Base-by-base conservation (phyloP, 2,329 filamentous ascomycete genomes). In the Microcyclosporella mali region DNA sequence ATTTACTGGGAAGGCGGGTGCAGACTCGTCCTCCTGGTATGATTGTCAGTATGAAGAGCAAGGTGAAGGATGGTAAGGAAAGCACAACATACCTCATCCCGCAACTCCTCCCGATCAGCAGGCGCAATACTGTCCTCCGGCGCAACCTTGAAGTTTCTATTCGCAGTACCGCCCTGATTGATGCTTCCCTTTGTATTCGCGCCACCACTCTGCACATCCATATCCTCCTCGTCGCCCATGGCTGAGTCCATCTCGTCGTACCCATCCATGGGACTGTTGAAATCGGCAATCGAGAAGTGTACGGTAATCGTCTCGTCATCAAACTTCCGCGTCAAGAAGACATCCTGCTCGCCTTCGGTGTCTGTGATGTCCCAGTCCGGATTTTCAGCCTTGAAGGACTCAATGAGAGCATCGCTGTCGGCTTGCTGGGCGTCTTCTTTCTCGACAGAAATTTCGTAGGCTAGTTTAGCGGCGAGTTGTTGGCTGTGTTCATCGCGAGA, bases 301-400 rank as follows among this genome's bases (percentile, higher is more conserved):
- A 94, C 78, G 50, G 82, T 83, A 70, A 90, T 86, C 58, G 83
- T 87, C 74, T 98, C 92, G 51, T 94, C 82, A 59, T 85, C 85
- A 61, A 86, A 90, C 52, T 78, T 83, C 61, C 89, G 84, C 48
- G 81, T 84, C 54, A 98, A 76, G 60, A 84, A 75, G 55, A 98
- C 85, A 56, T 95, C 88, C 71, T 97, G 86, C 66, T 88, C 78
- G 50, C 92, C 92, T 19, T 83, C 75, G 25, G 75, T 79, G 67
- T 98, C 92, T 60, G 86, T 74, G 49, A 82, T 65, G 70, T 78
- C 46, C 68, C 88, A 98, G 31, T 83, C 78, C 61, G 83, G 82
- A 70, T 87, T 90, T 62, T 90, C 51, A 12, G 50, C 81, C 36
- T 95, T 70, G 69, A 94, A 95, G 65, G 92, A 86, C 70, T 88